phyloP scores from a whole-genome alignment of 2,329 filamentous ascomycete genomes.

The Colletotrichum australisinense region DNA sequence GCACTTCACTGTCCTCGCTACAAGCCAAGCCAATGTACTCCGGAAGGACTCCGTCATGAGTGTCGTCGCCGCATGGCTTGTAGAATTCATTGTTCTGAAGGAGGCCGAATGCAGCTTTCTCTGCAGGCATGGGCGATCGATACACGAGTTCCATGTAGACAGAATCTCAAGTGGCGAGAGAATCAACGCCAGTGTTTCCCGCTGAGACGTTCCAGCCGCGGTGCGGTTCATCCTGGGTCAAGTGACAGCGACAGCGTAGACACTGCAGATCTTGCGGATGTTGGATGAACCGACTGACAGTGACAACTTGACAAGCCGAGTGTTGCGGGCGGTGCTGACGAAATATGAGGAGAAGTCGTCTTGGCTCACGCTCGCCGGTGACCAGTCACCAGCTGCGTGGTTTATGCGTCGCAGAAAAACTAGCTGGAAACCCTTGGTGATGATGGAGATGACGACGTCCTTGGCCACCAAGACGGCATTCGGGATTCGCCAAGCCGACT shows the following conservation, averaged over 20 bases:
- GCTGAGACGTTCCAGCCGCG: neutral
- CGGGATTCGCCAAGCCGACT: slow-evolving; percentile 17
- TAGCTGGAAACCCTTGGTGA: neutral
- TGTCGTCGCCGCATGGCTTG: neutral
- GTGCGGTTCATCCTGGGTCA: neutral
- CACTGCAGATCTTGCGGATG: slow-evolving; percentile 2
- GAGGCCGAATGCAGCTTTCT: too few species aligned
- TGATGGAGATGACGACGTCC: slow-evolving; percentile 10
- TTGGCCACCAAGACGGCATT: slow-evolving; percentile 27
- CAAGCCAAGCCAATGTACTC: neutral
- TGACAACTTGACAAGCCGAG: neutral
- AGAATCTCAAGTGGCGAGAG: neutral
- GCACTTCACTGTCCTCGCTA: neutral
- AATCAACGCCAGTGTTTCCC: neutral
- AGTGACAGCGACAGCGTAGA: neutral
- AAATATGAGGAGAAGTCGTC: slow-evolving; percentile 5
- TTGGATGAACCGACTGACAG: slow-evolving; percentile 14
- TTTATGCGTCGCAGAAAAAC: slow-evolving; percentile 22
- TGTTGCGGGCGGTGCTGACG: neutral
- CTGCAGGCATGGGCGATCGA: too few species aligned
- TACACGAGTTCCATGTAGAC: neutral
- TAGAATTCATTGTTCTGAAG: neutral
- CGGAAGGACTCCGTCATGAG: neutral
- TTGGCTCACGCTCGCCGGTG: slow-evolving; percentile 12
- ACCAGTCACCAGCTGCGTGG: neutral